Percentiles rank a stretch among this genome's conserved stretches.
These are phyloP conservation scores for Calonectria fujianensis DNA, from an alignment of 2,329 filamentous ascomycete species.

Conservation along the genomic window DNA sequence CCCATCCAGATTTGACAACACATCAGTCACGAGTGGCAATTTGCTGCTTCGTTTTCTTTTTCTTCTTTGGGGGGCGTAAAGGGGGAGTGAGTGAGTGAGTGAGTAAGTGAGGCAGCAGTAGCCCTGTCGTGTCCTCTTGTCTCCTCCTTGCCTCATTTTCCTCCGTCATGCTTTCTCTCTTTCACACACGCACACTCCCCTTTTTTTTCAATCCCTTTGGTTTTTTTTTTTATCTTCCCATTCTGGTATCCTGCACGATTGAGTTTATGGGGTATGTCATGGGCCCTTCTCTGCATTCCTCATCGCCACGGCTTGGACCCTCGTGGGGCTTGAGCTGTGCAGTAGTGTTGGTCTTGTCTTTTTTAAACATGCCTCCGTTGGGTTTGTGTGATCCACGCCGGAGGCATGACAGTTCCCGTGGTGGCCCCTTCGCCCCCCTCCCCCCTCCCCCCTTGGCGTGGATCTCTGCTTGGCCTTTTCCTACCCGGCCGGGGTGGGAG, in stretches of 20 bases:
- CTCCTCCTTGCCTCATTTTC: not conserved
- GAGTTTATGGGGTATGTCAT: constrained; percentile 20
- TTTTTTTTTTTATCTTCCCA: not conserved
- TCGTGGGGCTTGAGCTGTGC: constrained; percentile 20
- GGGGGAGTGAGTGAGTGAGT: not conserved
- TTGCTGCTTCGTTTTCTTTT: not conserved
- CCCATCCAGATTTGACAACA: not conserved
- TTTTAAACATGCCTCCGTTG: constrained; percentile 7
- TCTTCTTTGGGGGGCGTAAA: not conserved
- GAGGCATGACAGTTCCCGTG: constrained; percentile 22
- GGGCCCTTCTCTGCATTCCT: not conserved
- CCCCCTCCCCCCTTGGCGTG: not conserved
- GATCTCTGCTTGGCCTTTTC: not conserved
- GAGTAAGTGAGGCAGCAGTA: too few species aligned
- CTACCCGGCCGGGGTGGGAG: too few species aligned
- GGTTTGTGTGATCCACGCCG: constrained; percentile 14
- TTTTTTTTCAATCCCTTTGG: not conserved
- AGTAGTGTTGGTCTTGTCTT: constrained; percentile 13
- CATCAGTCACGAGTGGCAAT: not conserved
- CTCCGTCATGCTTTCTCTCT: not conserved
- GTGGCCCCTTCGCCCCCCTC: not conserved
- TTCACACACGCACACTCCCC: not conserved
- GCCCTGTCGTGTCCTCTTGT: not conserved
- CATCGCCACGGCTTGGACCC: constrained; percentile 3
- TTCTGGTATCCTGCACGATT: constrained; percentile 3